A percentile compares a stretch with the other conserved stretches of the same genome.
phyloP scores from a whole-genome alignment of 2,329 filamentous ascomycete genomes.

The Nemania bipapillata region DNA sequence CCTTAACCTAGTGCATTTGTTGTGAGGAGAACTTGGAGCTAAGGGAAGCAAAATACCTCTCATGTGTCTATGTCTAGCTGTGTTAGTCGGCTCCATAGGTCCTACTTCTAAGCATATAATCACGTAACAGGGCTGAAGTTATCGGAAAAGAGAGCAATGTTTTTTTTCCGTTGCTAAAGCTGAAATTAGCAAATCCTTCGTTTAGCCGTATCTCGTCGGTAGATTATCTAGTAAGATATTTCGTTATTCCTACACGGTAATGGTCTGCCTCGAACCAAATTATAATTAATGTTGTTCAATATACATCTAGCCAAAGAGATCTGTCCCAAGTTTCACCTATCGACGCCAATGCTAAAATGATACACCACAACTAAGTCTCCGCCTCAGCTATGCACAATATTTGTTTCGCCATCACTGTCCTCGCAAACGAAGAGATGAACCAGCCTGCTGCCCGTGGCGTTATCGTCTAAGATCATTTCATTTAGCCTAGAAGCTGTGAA shows the following conservation, averaged over 20 bases:
- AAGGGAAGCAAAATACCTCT: too few species aligned
- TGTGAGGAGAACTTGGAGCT: too few species aligned
- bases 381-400: constrained; percentile 16
- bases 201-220: not conserved
- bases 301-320: constrained; percentile 35
- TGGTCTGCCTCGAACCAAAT: not conserved
- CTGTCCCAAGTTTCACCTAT: constrained; percentile 25
- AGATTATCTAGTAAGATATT: not conserved
- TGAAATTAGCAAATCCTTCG: not conserved
- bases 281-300: constrained; percentile 29
- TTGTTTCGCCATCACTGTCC: constrained; percentile 8
- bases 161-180: not conserved
- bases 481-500: not conserved
- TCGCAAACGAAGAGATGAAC: constrained; percentile 2
- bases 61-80: too few species aligned
- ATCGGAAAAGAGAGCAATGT: not conserved
- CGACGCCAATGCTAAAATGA: constrained; percentile 33
- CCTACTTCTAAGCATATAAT: too few species aligned
- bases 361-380: constrained; percentile 16
- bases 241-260: not conserved
- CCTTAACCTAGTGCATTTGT: too few species aligned
- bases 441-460: not conserved
- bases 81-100: too few species aligned
- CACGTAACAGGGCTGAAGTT: not conserved
- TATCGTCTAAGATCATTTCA: not conserved